These are phyloP conservation scores for Schizopora paradoxa DNA, from an alignment of 1,284 basidiomycete species.

Conservation along the genomic window DNA sequence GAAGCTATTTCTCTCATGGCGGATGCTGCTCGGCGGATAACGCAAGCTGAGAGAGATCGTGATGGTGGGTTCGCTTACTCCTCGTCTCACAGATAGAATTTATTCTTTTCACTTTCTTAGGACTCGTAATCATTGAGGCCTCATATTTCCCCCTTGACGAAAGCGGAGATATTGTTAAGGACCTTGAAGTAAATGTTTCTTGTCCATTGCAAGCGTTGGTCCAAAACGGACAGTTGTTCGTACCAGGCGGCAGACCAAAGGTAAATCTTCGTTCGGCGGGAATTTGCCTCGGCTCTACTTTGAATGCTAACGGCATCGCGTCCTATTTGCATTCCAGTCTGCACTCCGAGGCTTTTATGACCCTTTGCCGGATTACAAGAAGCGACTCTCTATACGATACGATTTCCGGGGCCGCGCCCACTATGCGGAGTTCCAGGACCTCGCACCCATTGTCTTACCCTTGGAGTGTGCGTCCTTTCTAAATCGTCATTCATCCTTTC, in stretches of 20 bases:
- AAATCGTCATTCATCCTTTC: background rate
- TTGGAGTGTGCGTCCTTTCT: slow-evolving; percentile 27
- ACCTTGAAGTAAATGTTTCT: slow-evolving; percentile 69
- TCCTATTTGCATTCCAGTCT: slow-evolving; percentile 17
- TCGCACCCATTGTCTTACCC: slow-evolving; percentile 39
- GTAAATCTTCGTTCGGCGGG: too few species aligned
- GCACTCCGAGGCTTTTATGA: slow-evolving; percentile 35
- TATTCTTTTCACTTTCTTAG: slow-evolving; percentile 36
- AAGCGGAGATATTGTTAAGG: slow-evolving; percentile 41
- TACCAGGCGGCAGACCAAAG: slow-evolving; percentile 46
- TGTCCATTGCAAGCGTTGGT: slow-evolving; percentile 81
- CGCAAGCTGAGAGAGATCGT: slow-evolving; percentile 34
- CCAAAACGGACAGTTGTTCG: slow-evolving; percentile 47
- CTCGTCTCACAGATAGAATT: too few species aligned
- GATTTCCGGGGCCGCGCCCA: slow-evolving; percentile 43
- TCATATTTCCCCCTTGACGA: slow-evolving; percentile 57
- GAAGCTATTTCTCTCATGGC: slow-evolving; percentile 42
- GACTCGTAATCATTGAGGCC: slow-evolving; percentile 70
- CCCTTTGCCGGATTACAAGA: slow-evolving; percentile 34
- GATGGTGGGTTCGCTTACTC: slow-evolving; percentile 24
- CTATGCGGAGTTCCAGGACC: slow-evolving; percentile 39
- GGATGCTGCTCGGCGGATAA: slow-evolving; percentile 42
- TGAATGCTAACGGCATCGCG: background rate
- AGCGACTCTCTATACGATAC: slow-evolving; percentile 41
- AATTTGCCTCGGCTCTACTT: too few species aligned